These are phyloP conservation scores for Cryptosporidium meleagridis DNA, from an alignment of 169 alveolate species.

Conservation along the genomic window DNA sequence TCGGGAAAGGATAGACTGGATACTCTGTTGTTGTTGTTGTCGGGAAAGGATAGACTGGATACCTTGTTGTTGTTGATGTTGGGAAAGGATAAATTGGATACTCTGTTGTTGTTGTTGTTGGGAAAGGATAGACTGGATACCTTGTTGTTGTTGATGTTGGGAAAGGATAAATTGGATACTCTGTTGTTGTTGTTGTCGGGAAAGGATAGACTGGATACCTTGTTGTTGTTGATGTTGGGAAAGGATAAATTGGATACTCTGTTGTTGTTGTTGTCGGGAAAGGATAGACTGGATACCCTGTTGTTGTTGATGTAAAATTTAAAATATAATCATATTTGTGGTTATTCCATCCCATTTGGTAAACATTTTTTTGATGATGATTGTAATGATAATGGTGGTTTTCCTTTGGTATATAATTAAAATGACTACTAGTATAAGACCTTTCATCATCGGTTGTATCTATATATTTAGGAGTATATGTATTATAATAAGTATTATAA, in stretches of 20 bases:
- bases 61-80: background rate
- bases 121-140: background rate
- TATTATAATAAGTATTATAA: conserved; percentile 15
- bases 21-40: background rate
- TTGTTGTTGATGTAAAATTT: conserved; percentile 19
- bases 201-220: background rate
- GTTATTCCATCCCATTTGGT: conserved; percentile 54
- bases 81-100: background rate
- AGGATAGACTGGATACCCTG: background rate
- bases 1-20: background rate
- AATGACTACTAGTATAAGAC: background rate
- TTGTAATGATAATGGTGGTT: conserved; percentile 43
- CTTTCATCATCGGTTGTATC: conserved; percentile 58
- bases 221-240: background rate
- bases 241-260: background rate
- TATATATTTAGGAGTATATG: conserved; percentile 28
- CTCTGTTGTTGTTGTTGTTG: background rate
- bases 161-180: background rate
- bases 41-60: background rate
- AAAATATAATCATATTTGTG: conserved; percentile 33
- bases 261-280: background rate
- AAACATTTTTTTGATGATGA: conserved; percentile 42
- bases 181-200: conserved; percentile 2
- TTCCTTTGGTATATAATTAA: background rate
- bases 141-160: background rate